Conservation (phyloP, 768 basidiomycete species). For the Mrakia blollopis region DNA sequence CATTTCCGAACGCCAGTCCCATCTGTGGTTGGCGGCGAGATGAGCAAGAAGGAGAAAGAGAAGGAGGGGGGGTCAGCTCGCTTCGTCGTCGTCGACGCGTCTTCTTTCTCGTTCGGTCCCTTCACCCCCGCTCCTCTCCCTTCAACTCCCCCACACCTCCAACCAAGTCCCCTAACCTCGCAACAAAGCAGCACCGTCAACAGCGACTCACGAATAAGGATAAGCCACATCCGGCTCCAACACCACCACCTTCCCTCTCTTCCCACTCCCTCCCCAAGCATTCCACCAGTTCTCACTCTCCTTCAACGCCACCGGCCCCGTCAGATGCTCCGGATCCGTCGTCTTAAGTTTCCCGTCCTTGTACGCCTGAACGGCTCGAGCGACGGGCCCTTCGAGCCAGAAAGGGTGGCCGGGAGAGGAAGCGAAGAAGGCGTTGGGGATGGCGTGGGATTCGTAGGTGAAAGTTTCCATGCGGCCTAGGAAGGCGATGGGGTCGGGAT, state of each 20-base stretch:
- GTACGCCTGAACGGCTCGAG: background rate
- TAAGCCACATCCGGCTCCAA: constrained; percentile 14
- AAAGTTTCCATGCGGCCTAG: constrained; percentile 16
- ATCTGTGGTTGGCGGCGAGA: background rate
- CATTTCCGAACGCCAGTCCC: constrained; percentile 21
- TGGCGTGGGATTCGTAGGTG: constrained; percentile 15
- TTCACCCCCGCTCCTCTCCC: background rate
- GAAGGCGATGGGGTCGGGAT: constrained; percentile 15
- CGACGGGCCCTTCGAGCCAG: constrained; percentile 24
- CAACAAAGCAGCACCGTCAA: too few species aligned
- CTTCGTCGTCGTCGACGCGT: background rate
- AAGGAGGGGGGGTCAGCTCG: background rate
- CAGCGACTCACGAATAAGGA: constrained; percentile 9
- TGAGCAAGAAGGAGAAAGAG: too few species aligned
- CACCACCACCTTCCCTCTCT: constrained; percentile 9
- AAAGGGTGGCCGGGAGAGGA: constrained; percentile 21
- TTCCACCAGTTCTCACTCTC: constrained; percentile 14
- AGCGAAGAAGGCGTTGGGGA: constrained; percentile 26
- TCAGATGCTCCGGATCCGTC: constrained; percentile 18
- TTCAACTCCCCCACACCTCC: background rate
- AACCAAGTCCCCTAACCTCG: background rate
- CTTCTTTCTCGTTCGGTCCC: too few species aligned
- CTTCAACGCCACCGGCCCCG: constrained; percentile 23
- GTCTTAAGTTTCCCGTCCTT: background rate
- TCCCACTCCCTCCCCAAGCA: background rate